These are phyloP conservation scores for Boletus vermiculosoides DNA, from an alignment of 768 basidiomycete genomes.

Conservation along the genomic window DNA sequence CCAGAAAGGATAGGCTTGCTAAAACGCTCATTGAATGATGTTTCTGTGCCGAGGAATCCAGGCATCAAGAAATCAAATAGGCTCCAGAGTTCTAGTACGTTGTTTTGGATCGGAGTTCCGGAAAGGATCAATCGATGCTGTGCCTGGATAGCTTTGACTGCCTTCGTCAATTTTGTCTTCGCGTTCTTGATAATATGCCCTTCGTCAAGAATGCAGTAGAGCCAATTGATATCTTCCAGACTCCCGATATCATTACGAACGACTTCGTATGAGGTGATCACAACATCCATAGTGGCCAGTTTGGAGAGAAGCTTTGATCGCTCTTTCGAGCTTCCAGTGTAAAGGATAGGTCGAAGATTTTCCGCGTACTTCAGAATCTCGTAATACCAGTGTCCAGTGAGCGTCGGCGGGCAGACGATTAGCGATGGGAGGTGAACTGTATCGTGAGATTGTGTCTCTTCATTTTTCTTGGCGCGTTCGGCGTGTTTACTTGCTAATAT, in stretches of 20 bases:
- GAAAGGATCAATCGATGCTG: slow-evolving; percentile 94
- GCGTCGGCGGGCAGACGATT: slow-evolving; percentile 94
- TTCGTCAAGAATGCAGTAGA: slow-evolving; percentile 97
- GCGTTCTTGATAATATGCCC: slow-evolving; percentile 99
- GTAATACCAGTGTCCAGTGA: slow-evolving; percentile 99
- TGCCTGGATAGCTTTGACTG: slow-evolving; percentile 86
- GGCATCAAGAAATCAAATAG: slow-evolving; percentile 99
- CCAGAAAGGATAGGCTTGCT: slow-evolving; percentile 94
- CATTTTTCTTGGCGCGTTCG: slow-evolving; percentile 72
- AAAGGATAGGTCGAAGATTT: slow-evolving; percentile 80
- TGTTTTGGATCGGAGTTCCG: slow-evolving; percentile 98
- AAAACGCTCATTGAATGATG: slow-evolving; percentile 92
- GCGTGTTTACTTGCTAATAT: slow-evolving; percentile 93
- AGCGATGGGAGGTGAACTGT: slow-evolving; percentile 87
- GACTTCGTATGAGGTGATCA: slow-evolving; percentile 97
- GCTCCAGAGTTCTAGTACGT: slow-evolving; percentile 97
- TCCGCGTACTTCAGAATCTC: slow-evolving; percentile 92
- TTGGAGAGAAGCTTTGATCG: slow-evolving; percentile 65
- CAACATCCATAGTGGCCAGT: slow-evolving; percentile 75
- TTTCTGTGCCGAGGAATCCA: slow-evolving; percentile 95
- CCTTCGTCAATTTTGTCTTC: slow-evolving; percentile 96
- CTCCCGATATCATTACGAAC: slow-evolving; percentile 89
- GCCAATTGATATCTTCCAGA: slow-evolving; percentile 75
- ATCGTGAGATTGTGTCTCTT: slow-evolving; percentile 67
- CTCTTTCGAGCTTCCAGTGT: slow-evolving; percentile 85